Evolutionary conservation across 495 filamentous ascomycete genomes (phyloP), one percentile per base, ranked within the genome.

Genomic region (Gamarada debralockiae): DNA sequence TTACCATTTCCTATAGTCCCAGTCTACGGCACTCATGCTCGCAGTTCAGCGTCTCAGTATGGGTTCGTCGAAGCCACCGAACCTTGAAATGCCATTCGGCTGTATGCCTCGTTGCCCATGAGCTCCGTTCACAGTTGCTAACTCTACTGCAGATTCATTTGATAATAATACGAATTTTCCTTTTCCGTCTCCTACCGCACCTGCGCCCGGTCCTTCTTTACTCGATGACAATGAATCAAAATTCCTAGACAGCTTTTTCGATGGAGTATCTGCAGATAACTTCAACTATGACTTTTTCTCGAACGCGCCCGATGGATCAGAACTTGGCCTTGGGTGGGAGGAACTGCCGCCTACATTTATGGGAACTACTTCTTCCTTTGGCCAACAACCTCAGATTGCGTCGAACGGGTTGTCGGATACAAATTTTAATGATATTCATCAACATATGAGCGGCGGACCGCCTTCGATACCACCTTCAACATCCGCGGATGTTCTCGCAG

Each of bases 241-340:
- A 53, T 73, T 82, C 66, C 70, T 85, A n/a, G 73, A 76, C 24
- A 74, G 68, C 54, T 86, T 85, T 66, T 83, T 85, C 62, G 79
- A 77, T 44, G 79, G 73, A 17, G 70, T 84, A 62, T 76, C 76
- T 48, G 68, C 76, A 1, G 75, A 78, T 43, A 71, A 75, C n/a
- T 77, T 81, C 45, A 61, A 72, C 23, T 71, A 69, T 40, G 74
- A 75, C 43, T 78, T 73, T 67, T 61, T 73, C 44, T 59, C 63
- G 23, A 61, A 65, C 21, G 62, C 64, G 22, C 53, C 55, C 5
- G 77, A 78, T 60, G 62, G 73, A 0, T 62, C 74, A 6, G 70
- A 73, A 23, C 66, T 74, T 18, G 71, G 70, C 31, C 71, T 78
- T 20, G 71, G 73, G 41, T 83, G 79, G 79, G 60, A 73, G 44